These are phyloP conservation scores for Exobasidium cylindrosporum DNA, from an alignment of 1,284 basidiomycete genomes.

Conservation along the genomic window DNA sequence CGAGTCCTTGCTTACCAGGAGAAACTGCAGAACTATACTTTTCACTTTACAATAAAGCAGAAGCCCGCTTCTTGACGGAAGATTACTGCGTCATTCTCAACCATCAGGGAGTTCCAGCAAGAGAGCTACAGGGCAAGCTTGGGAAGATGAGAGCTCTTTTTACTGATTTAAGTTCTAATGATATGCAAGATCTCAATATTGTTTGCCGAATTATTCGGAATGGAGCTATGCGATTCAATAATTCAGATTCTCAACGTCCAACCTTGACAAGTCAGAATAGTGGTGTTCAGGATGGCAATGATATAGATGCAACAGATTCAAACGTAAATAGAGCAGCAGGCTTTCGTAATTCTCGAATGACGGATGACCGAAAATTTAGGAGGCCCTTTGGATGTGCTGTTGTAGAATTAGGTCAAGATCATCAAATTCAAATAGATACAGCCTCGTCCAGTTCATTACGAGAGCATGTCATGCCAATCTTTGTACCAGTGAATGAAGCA, in stretches of 20 bases:
- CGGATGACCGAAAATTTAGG: conserved; percentile 61
- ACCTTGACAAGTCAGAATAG: not conserved
- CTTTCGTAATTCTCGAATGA: conserved; percentile 33
- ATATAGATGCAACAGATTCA: conserved; percentile 48
- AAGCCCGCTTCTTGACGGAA: conserved; percentile 82
- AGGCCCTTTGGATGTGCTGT: conserved; percentile 92
- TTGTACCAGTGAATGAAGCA: conserved; percentile 73
- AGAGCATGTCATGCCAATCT: conserved; percentile 87
- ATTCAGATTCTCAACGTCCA: conserved; percentile 15
- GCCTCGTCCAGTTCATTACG: conserved; percentile 42
- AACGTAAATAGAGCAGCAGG: conserved; percentile 9
- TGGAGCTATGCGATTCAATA: conserved; percentile 75
- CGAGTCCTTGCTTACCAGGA: conserved; percentile 79
- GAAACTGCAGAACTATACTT: conserved; percentile 92
- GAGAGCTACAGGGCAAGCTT: conserved; percentile 59
- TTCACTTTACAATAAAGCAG: conserved; percentile 82
- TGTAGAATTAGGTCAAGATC: conserved; percentile 71
- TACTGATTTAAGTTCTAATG: conserved; percentile 77
- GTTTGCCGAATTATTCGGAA: conserved; percentile 81
- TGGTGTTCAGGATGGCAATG: not conserved
- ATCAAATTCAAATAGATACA: conserved; percentile 63
- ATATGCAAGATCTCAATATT: conserved; percentile 64
- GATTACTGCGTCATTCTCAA: conserved; percentile 87
- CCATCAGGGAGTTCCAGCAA: conserved; percentile 80
- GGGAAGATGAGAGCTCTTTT: conserved; percentile 63